phyloP scores from a whole-genome alignment of 257 asterid genomes.

The Phtheirospermum japonicum region DNA sequence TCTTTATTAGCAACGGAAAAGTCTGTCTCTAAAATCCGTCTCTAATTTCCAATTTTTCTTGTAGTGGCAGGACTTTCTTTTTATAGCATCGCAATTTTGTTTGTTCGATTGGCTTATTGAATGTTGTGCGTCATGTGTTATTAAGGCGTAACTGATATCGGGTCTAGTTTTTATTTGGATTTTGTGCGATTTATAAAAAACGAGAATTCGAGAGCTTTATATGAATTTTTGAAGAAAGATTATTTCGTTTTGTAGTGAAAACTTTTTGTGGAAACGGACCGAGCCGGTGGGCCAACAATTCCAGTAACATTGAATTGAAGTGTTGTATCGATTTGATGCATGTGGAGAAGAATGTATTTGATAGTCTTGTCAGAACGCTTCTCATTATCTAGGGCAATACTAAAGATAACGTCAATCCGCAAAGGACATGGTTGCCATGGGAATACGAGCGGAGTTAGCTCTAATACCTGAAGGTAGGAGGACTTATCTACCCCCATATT shows the following conservation, averaged over 20 bases:
- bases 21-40: too few relatives aligned
- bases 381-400: too few relatives aligned
- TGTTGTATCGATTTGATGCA: too few relatives aligned
- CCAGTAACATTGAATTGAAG: background rate
- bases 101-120: background rate
- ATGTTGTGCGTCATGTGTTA: background rate
- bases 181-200: constrained; percentile 25
- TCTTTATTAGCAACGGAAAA: too few relatives aligned
- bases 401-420: too few relatives aligned
- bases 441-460: too few relatives aligned
- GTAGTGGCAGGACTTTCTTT: background rate
- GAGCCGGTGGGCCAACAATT: background rate
- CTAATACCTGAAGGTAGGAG: too few relatives aligned
- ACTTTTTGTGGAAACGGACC: background rate
- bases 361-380: too few relatives aligned
- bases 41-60: too few relatives aligned
- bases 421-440: too few relatives aligned
- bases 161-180: constrained; percentile 11
- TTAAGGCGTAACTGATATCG: constrained; percentile 27
- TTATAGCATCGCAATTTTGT: background rate
- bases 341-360: too few relatives aligned
- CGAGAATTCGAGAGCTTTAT: background rate
- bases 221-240: background rate
- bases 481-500: too few relatives aligned
- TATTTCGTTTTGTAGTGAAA: background rate